Percentiles rank a stretch among this genome's conserved stretches.
These are phyloP conservation scores for Cyathus striatus DNA, from an alignment of 768 basidiomycete genomes.

Conservation along the genomic window DNA sequence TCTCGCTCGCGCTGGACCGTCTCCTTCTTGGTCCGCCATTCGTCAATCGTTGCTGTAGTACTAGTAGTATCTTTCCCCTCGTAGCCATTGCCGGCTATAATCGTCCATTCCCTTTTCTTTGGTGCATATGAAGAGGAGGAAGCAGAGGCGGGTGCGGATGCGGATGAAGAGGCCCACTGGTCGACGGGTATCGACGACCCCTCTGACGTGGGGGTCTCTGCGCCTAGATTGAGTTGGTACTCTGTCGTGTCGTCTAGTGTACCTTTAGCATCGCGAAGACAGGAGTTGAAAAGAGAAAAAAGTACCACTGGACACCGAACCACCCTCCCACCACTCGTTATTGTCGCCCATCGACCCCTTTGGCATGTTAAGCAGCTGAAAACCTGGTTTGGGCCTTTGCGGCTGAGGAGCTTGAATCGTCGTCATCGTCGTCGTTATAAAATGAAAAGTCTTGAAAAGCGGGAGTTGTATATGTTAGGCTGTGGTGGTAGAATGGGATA, in stretches of 20 bases:
- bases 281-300: background rate
- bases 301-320: background rate
- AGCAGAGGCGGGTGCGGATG: too few relatives aligned
- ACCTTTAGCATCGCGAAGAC: background rate
- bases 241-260: background rate
- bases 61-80: background rate
- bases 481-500: too few relatives aligned
- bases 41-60: background rate
- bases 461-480: too few relatives aligned
- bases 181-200: background rate
- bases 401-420: too few relatives aligned
- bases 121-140: too few relatives aligned
- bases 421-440: too few relatives aligned
- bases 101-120: too few relatives aligned
- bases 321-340: constrained; percentile 5
- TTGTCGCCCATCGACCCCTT: too few relatives aligned
- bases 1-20: background rate
- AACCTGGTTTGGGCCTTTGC: too few relatives aligned
- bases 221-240: constrained; percentile 9
- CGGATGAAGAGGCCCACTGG: background rate
- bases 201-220: constrained; percentile 9
- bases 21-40: background rate
- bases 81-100: too few relatives aligned
- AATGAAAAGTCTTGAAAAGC: too few relatives aligned
- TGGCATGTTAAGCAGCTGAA: too few relatives aligned